Evolutionary conservation across 306 rosid species (phyloP), one percentile per base, ranked within the genome.

Genomic region (Dryas octopetala): DNA sequence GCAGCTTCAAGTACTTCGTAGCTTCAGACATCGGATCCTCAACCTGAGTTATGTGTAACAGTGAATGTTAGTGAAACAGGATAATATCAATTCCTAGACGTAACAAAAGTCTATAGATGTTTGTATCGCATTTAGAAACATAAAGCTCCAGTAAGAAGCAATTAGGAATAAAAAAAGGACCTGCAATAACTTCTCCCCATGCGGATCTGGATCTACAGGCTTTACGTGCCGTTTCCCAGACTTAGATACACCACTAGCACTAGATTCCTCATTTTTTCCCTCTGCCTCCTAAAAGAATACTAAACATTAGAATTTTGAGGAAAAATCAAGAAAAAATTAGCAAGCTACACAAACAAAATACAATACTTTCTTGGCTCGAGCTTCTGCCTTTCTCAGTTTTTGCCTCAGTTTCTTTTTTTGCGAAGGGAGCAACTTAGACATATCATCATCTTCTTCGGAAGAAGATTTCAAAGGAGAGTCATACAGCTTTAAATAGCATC

Each of bases 351-450:
- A 58, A 65, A 76, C 13, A 68, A 74, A 75, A 26, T 55, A 74
- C 62, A 48, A 5, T 95, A 92, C 97, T 87, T 92, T 92, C 89
- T 95, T 92, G 72, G 97, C 97, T 53, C 90, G 86, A 69, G 97
- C 97, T 88, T 92, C 97, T 40, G 99, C 97, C 84, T 95, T 95
- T 69, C 99, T 89, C 85, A 85, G 97, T 58, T 83, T 95, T 85
- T 95, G 99, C 87, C 96, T 90, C 96, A 92, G 11, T 83, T 91
- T 95, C 97, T 95, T 95, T 78, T 92, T 92, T 81, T 95, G 99
- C 78, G 99, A 89, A 81, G 99, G 92, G 81, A 48, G 92, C 93
- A 95, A 73, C 77, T 90, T 95, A 48, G 97, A 86, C 88, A 92
- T 84, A 9, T 86, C 86, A 76, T 86, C 91, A 70, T 92, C 97